A percentile compares a stretch with the other conserved stretches of the same genome.
Evolutionary conservation across 257 asterid genomes (phyloP).

Genomic region (Solanum dulcamara): DNA sequence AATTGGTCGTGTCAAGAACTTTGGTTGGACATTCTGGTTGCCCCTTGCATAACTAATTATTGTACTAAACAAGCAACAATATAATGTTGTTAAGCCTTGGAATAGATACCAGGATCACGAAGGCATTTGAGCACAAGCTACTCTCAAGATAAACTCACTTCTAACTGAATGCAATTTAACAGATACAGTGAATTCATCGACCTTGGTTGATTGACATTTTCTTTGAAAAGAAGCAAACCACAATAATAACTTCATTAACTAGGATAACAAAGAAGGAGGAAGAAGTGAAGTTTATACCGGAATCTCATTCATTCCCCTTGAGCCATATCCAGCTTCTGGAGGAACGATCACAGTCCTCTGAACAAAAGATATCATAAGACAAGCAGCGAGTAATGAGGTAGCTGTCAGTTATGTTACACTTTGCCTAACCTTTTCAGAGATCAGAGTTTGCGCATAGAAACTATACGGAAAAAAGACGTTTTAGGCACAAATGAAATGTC

Average conservation of each 20-base stretch:
- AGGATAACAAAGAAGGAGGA: neutral
- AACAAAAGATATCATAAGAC: neutral
- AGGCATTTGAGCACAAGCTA: neutral
- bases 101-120: neutral
- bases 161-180: neutral
- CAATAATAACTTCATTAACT: neutral
- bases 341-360: slow-evolving; percentile 88
- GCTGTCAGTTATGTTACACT: neutral
- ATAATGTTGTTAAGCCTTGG: neutral
- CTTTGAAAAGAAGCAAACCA: neutral
- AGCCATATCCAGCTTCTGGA: slow-evolving; percentile 76
- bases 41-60: neutral
- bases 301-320: slow-evolving; percentile 84
- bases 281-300: slow-evolving; percentile 40
- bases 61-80: neutral
- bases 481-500: neutral
- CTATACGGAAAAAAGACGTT: neutral
- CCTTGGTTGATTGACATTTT: neutral
- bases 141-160: neutral
- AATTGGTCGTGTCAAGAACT: neutral
- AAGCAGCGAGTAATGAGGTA: neutral
- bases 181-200: neutral
- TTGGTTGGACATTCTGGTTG: neutral
- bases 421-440: neutral
- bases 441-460: neutral